Evolutionary conservation across 805 yeast genomes (phyloP).

Genomic region (Torulaspora delbrueckii): DNA sequence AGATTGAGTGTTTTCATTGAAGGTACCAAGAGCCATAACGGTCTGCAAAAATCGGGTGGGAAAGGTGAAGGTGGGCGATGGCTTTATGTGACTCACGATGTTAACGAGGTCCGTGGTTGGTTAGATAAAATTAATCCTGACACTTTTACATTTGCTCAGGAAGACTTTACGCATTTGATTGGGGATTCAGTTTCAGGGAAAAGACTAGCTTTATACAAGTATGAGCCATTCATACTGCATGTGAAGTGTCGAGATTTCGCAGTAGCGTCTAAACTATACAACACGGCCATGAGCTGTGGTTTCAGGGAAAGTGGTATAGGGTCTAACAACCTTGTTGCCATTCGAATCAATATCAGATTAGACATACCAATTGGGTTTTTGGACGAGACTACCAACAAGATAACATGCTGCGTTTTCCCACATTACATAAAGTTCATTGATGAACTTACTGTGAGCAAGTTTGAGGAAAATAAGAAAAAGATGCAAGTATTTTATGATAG

Average conservation of each 20-base stretch:
- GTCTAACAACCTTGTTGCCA: constrained; percentile 68
- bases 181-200: constrained; percentile 22
- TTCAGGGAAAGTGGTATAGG: constrained; percentile 87
- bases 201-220: constrained; percentile 66
- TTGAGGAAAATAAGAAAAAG: constrained; percentile 58
- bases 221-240: constrained; percentile 81
- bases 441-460: constrained; percentile 54
- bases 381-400: constrained; percentile 27
- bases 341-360: constrained; percentile 59
- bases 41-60: constrained; percentile 54
- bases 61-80: constrained; percentile 84
- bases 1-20: constrained; percentile 78
- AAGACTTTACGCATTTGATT: constrained; percentile 1
- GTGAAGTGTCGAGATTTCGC: constrained; percentile 65
- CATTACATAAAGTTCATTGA: constrained; percentile 51
- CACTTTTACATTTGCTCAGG: constrained; percentile 22
- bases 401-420: constrained; percentile 45
- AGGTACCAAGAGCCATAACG: constrained; percentile 47
- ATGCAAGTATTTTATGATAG: constrained; percentile 45
- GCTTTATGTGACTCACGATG: constrained; percentile 74
- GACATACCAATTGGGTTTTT: constrained; percentile 73
- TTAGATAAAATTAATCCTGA: constrained; percentile 27
- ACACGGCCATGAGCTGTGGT: constrained; percentile 77
- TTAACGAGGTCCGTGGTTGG: constrained; percentile 47
- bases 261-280: constrained; percentile 57